These are phyloP conservation scores for Penicillium corylophilum DNA, from an alignment of 2,329 filamentous ascomycete species.

Conservation along the genomic window DNA sequence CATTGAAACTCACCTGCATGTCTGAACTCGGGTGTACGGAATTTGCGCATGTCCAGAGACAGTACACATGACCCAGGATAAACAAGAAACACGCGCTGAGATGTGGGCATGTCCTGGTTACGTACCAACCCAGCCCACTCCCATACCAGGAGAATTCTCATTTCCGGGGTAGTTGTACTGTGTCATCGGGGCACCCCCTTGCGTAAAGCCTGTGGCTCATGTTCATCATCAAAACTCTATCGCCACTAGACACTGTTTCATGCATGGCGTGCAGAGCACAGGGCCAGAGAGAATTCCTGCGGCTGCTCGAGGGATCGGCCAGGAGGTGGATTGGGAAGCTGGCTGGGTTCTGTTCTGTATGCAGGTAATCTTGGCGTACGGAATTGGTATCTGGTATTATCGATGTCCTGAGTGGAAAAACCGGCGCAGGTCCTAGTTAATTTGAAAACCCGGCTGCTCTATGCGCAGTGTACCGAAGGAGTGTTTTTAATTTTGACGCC, in stretches of 20 bases:
- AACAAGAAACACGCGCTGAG: not conserved
- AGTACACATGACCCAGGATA: not conserved
- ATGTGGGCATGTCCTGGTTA: not conserved
- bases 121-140: not conserved
- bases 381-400: not conserved
- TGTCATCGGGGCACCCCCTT: constrained; percentile 2
- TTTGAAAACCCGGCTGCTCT: not conserved
- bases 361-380: not conserved
- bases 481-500: not conserved
- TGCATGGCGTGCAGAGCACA: constrained; percentile 19
- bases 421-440: not conserved
- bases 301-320: not conserved
- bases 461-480: not conserved
- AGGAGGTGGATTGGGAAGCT: not conserved
- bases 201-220: not conserved
- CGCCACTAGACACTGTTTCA: constrained; percentile 9
- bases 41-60: not conserved
- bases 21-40: not conserved
- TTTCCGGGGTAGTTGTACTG: constrained; percentile 3
- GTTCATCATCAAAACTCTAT: constrained; percentile 10
- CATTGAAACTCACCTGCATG: constrained; percentile 6
- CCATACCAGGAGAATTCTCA: not conserved
- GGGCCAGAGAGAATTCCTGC: not conserved
- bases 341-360: not conserved
- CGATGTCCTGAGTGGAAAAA: not conserved